These are phyloP conservation scores for Syncephalastrum contaminatum DNA, from an alignment of 371 early-diverging fungal genomes.

Conservation along the genomic window DNA sequence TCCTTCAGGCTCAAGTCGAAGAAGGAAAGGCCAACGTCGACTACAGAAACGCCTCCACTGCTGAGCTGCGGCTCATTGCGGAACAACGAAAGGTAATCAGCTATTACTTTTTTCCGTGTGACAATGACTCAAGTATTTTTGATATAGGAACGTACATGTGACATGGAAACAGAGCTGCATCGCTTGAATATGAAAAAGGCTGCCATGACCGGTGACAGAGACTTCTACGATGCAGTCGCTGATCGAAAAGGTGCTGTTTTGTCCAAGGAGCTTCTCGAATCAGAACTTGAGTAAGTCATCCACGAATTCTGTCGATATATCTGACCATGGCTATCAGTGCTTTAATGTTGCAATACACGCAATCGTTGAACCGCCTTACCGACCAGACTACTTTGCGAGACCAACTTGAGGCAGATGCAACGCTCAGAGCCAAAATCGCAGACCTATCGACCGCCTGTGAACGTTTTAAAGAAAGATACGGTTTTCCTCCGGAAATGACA, in stretches of 20 bases:
- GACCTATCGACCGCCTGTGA: too few relatives aligned
- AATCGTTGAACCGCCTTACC: too few relatives aligned
- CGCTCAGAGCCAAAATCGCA: too few relatives aligned
- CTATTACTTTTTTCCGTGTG: background rate
- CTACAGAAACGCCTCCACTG: slow-evolving; percentile 37
- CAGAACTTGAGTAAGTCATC: too few relatives aligned
- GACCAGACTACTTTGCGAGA: too few relatives aligned
- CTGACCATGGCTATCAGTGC: too few relatives aligned
- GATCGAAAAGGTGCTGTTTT: background rate
- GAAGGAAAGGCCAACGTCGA: slow-evolving; percentile 68
- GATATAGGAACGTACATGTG: slow-evolving; percentile 15
- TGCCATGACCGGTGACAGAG: slow-evolving; percentile 13
- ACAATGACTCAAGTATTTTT: too few relatives aligned
- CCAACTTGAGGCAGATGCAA: too few relatives aligned
- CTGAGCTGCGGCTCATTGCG: slow-evolving; percentile 47
- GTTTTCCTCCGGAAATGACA: slow-evolving; percentile 12
- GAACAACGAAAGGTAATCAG: slow-evolving; percentile 23
- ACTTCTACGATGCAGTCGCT: slow-evolving; percentile 12
- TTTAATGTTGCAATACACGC: background rate
- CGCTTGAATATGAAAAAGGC: slow-evolving; percentile 15
- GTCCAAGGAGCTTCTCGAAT: background rate
- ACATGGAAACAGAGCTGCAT: slow-evolving; percentile 15
- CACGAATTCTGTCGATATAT: too few relatives aligned
- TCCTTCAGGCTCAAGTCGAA: slow-evolving; percentile 70
- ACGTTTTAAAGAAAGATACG: slow-evolving; percentile 15